Evolutionary conservation across 371 early-diverging fungal genomes (phyloP).

Genomic region (Mycotypha africana): DNA sequence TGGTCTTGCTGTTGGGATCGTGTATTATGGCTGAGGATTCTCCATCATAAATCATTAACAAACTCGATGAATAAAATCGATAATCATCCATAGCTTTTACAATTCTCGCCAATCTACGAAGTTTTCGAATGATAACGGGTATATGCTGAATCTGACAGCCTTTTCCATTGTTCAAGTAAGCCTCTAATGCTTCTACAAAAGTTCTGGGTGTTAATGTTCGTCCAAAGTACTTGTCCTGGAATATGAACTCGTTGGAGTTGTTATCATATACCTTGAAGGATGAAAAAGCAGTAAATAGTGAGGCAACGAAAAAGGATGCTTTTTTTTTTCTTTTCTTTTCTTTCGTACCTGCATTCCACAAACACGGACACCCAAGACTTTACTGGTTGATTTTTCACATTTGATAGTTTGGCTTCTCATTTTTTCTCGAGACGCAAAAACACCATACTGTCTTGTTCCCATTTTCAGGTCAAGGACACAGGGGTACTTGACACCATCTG

Average conservation of each 20-base stretch:
- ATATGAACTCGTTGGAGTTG: constrained; percentile 55
- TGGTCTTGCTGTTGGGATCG: constrained; percentile 6
- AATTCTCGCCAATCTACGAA: constrained; percentile 65
- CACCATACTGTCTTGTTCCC: constrained; percentile 96
- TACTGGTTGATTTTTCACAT: constrained; percentile 87
- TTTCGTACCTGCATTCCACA: constrained; percentile 92
- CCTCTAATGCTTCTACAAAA: constrained; percentile 73
- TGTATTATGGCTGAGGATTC: no score
- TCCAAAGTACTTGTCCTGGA: constrained; percentile 94
- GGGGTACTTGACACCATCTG: constrained; percentile 79
- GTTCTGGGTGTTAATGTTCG: constrained; percentile 71
- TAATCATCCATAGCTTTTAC: constrained; percentile 70
- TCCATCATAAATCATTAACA: constrained; percentile 59
- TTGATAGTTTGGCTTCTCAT: constrained; percentile 81
- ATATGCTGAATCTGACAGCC: constrained; percentile 72
- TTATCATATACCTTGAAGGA: constrained; percentile 71
- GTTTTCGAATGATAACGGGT: constrained; percentile 70
- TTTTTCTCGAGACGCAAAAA: constrained; percentile 80
- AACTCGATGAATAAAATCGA: constrained; percentile 87
- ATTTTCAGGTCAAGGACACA: constrained; percentile 96
- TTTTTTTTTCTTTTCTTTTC: constrained; percentile 1
- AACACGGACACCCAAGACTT: constrained; percentile 86
- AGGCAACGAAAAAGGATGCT: no score
- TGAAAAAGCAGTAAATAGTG: neutral
- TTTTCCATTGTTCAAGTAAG: constrained; percentile 81